Evolutionary conservation across 2,329 filamentous ascomycete species (phyloP).

Genomic region (Ophiostoma quercus): DNA sequence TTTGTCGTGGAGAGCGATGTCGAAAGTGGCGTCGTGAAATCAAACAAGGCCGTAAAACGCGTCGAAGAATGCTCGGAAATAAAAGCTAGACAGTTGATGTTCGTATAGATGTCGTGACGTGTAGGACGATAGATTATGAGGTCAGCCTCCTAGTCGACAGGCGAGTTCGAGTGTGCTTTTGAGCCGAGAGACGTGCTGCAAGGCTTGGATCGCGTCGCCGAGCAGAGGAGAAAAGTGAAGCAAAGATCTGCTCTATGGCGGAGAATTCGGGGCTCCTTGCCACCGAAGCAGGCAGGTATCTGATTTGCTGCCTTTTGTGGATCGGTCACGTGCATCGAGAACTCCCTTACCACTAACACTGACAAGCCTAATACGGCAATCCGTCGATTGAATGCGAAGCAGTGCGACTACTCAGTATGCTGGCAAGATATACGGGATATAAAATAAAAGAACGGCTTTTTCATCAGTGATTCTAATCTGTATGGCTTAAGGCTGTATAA

Average conservation of each 20-base stretch:
- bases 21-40: conserved; percentile 7
- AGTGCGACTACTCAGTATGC: too few relatives aligned
- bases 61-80: not conserved
- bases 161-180: not conserved
- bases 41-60: not conserved
- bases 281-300: not conserved
- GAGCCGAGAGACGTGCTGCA: conserved; percentile 8
- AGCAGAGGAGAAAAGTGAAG: conserved; percentile 17
- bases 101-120: not conserved
- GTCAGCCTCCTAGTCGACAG: not conserved
- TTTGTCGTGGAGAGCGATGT: not conserved
- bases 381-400: not conserved
- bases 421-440: too few relatives aligned
- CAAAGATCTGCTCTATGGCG: conserved; percentile 17
- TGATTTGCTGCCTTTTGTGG: conserved; percentile 13
- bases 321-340: not conserved
- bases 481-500: too few relatives aligned
- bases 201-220: conserved; percentile 6
- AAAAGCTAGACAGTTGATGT: too few relatives aligned
- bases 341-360: not conserved
- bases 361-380: not conserved
- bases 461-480: too few relatives aligned
- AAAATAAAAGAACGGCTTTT: too few relatives aligned
- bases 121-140: not conserved
- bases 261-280: conserved; percentile 17